phyloP scores from a whole-genome alignment of 352 stramenopile species.

The Pythium dissimile region DNA sequence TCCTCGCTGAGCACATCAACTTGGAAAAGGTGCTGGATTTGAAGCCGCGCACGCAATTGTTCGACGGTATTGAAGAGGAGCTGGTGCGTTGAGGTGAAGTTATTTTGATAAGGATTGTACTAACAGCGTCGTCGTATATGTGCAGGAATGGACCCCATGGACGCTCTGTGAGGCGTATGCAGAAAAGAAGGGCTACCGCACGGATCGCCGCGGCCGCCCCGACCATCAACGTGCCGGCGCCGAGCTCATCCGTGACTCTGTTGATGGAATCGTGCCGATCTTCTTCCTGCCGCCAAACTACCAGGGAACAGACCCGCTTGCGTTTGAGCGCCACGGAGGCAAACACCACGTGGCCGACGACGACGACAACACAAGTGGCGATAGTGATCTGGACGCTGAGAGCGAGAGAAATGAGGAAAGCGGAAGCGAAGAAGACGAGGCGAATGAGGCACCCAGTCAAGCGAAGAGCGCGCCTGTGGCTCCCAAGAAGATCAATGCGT shows the following conservation, averaged over 20 bases:
- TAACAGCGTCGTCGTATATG: not conserved
- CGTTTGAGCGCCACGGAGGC: conserved; percentile 34
- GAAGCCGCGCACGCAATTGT: conserved; percentile 66
- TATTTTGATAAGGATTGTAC: not conserved
- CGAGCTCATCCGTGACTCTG: conserved; percentile 77
- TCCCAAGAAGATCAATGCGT: conserved; percentile 25
- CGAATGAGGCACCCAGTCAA: no score
- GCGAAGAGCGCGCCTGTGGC: not conserved
- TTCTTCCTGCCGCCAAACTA: conserved; percentile 81
- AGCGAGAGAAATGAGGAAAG: not conserved
- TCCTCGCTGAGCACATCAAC: conserved; percentile 72
- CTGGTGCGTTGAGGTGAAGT: conserved; percentile 32
- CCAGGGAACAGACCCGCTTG: conserved; percentile 39
- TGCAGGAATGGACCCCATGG: conserved; percentile 79
- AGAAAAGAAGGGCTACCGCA: conserved; percentile 79
- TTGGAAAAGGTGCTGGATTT: conserved; percentile 70
- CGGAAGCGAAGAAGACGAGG: conserved; percentile 8
- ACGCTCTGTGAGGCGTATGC: conserved; percentile 83
- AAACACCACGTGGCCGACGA: conserved; percentile 6
- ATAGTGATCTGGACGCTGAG: no score
- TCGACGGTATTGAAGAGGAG: conserved; percentile 75
- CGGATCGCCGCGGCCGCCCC: conserved; percentile 67
- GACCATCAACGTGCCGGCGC: conserved; percentile 79
- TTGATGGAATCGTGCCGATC: conserved; percentile 77
- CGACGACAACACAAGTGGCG: not conserved